Conservation (phyloP, 1,284 basidiomycete species). For the Amylostereum chailletii region DNA sequence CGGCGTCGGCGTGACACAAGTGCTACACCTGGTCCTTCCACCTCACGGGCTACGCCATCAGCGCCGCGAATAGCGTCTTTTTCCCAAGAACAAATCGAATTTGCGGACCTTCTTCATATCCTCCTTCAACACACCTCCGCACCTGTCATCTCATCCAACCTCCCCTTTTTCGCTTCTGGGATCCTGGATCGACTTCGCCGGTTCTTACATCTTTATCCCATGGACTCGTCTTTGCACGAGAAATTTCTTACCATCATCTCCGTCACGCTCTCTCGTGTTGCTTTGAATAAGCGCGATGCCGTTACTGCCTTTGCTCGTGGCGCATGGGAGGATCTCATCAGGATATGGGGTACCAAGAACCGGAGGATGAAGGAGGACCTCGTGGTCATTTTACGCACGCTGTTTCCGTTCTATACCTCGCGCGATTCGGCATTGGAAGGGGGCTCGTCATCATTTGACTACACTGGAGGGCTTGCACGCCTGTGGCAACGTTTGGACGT, state of each 20-base stretch:
- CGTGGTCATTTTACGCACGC: slow-evolving; percentile 54
- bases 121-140: slow-evolving; percentile 54
- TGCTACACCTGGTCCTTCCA: slow-evolving; percentile 9
- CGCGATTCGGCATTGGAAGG: slow-evolving; percentile 9
- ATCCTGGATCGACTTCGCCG: slow-evolving; percentile 60
- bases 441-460: slow-evolving; percentile 10
- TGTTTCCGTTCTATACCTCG: slow-evolving; percentile 65
- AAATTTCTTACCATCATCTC: slow-evolving; percentile 66
- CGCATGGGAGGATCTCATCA: slow-evolving; percentile 58
- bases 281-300: slow-evolving; percentile 59
- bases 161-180: slow-evolving; percentile 31
- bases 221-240: slow-evolving; percentile 68
- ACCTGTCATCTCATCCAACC: slow-evolving; percentile 36
- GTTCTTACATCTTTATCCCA: slow-evolving; percentile 56
- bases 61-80: slow-evolving; percentile 23
- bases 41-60: slow-evolving; percentile 3
- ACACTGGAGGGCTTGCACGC: slow-evolving; percentile 35
- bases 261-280: slow-evolving; percentile 58
- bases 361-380: slow-evolving; percentile 59
- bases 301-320: slow-evolving; percentile 50
- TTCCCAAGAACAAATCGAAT: slow-evolving; percentile 61
- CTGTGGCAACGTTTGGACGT: slow-evolving; percentile 48
- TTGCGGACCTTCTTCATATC: slow-evolving; percentile 56
- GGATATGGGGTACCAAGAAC: slow-evolving; percentile 72
- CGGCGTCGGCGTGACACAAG: slow-evolving; percentile 20